Conservation (phyloP, 108 stramenopile species). For the Nitzschia sp. region DNA sequence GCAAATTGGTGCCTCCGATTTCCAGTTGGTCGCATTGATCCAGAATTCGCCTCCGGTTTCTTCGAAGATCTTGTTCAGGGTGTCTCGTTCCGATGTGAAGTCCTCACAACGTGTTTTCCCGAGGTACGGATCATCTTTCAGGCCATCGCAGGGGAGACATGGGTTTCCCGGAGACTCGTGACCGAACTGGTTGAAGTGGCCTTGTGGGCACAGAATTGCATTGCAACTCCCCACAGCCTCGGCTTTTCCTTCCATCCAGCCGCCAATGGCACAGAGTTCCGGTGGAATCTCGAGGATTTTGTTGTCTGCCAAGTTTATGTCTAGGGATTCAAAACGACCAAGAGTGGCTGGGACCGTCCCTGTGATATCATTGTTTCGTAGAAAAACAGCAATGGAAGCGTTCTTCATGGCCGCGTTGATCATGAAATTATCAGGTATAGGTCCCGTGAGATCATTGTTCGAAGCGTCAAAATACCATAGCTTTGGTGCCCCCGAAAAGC, state of each 20-base stretch:
- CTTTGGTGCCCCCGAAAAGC: conserved; percentile 45
- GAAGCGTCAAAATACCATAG: conserved; percentile 58
- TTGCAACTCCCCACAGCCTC: conserved; percentile 48
- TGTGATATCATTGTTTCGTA: conserved; percentile 53
- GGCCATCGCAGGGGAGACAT: conserved; percentile 36
- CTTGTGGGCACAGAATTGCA: conserved; percentile 57
- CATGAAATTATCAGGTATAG: conserved; percentile 63
- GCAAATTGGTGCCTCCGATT: conserved; percentile 55
- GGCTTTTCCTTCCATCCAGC: conserved; percentile 61
- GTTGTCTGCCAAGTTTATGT: conserved; percentile 53
- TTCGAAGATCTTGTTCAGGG: conserved; percentile 13
- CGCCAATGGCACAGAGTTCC: conserved; percentile 36
- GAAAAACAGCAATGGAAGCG: conserved; percentile 39
- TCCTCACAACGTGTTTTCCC: conserved; percentile 41
- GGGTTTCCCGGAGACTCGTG: conserved; percentile 20
- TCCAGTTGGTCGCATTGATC: conserved; percentile 42
- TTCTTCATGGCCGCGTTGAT: conserved; percentile 15
- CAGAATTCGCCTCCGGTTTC: conserved; percentile 48
- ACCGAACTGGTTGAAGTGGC: conserved; percentile 42
- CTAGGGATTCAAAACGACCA: conserved; percentile 34
- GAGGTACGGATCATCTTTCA: conserved; percentile 24
- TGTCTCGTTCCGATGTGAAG: conserved; percentile 45
- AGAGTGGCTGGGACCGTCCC: conserved; percentile 48
- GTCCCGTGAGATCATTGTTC: conserved; percentile 59
- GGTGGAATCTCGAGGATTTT: conserved; percentile 39